phyloP scores from a whole-genome alignment of 495 filamentous ascomycete genomes.

The Xanthoparmelia taractica region DNA sequence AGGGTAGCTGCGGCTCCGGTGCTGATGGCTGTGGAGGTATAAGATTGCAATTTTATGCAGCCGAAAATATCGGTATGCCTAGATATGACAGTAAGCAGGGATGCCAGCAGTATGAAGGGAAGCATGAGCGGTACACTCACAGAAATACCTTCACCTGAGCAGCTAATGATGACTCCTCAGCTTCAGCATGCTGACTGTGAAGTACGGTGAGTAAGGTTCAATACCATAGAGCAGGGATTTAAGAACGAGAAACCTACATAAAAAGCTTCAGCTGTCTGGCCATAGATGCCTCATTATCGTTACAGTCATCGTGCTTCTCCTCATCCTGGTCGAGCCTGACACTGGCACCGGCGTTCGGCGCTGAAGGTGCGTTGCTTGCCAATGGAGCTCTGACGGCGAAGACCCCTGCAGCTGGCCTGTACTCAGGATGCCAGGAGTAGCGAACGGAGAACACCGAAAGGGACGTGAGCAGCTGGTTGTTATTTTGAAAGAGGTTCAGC shows the following conservation, averaged over 20 bases:
- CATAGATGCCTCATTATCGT: not conserved
- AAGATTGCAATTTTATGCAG: too few relatives aligned
- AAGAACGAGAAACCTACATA: not conserved
- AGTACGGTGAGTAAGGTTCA: not conserved
- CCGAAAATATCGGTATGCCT: too few relatives aligned
- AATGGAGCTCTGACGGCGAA: too few relatives aligned
- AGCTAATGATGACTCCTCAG: too few relatives aligned
- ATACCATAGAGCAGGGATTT: not conserved
- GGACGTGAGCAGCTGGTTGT: not conserved
- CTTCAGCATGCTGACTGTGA: too few relatives aligned
- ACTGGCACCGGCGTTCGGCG: not conserved
- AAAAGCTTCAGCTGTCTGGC: not conserved
- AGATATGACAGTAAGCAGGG: too few relatives aligned
- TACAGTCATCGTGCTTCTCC: not conserved
- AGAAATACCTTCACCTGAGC: too few relatives aligned
- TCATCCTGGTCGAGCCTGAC: not conserved
- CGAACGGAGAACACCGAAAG: not conserved
- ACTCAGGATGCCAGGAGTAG: not conserved
- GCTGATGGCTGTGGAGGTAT: too few relatives aligned
- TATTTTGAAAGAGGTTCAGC: not conserved
- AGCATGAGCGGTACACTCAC: too few relatives aligned
- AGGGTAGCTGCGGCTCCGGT: too few relatives aligned
- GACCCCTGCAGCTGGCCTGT: not conserved
- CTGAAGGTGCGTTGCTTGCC: too few relatives aligned
- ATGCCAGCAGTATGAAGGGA: too few relatives aligned